Evolutionary conservation across 1,284 basidiomycete genomes (phyloP).

Genomic region (Cryptococcus floricola): DNA sequence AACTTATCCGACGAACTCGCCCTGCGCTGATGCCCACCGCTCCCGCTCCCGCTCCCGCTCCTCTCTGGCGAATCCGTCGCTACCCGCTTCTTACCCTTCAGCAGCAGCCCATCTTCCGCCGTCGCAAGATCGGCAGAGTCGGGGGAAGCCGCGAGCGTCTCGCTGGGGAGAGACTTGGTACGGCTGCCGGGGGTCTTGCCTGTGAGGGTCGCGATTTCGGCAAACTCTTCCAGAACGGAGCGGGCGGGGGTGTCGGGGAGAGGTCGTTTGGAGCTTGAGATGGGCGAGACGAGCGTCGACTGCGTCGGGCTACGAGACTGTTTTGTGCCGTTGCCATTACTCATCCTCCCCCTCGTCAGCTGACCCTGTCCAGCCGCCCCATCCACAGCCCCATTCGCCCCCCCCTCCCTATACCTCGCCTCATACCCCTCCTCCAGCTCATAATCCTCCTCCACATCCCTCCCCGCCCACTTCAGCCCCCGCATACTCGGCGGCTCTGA

Average conservation of each 20-base stretch:
- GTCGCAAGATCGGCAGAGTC: neutral
- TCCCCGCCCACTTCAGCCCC: conserved; percentile 43
- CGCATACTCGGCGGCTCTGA: conserved; percentile 40
- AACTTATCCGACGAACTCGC: conserved; percentile 37
- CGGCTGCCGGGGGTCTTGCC: conserved; percentile 34
- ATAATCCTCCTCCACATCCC: conserved; percentile 36
- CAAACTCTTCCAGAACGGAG: conserved; percentile 43
- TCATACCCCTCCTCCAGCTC: conserved; percentile 9
- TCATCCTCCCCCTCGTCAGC: neutral
- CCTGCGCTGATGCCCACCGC: conserved; percentile 9
- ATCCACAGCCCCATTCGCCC: too few relatives aligned
- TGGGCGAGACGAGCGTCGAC: conserved; percentile 40
- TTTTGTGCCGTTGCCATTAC: conserved; percentile 2
- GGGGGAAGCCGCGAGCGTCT: conserved; percentile 16
- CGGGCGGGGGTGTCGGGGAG: conserved; percentile 42
- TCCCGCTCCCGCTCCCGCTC: neutral
- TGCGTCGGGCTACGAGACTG: conserved; percentile 29
- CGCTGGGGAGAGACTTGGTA: conserved; percentile 28
- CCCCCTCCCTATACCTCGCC: too few relatives aligned
- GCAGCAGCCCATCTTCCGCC: conserved; percentile 11
- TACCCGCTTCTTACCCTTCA: conserved; percentile 24
- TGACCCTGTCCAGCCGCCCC: neutral
- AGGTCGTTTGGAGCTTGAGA: conserved; percentile 27
- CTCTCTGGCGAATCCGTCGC: conserved; percentile 24
- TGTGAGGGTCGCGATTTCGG: conserved; percentile 38